phyloP scores from a whole-genome alignment of 768 basidiomycete species.

The Trametes cubensis region DNA sequence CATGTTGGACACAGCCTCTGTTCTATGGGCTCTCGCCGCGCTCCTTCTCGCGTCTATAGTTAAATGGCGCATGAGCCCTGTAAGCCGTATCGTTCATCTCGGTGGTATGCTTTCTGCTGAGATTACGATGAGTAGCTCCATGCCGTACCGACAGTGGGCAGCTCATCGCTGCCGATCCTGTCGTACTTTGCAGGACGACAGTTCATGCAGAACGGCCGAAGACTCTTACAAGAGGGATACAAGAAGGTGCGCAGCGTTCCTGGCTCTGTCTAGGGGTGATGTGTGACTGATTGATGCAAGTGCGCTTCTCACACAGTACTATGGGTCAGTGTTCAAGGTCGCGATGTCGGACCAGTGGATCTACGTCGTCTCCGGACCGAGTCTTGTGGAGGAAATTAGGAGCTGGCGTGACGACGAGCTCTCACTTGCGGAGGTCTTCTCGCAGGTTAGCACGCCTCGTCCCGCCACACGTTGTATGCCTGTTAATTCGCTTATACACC shows the following conservation, averaged over 20 bases:
- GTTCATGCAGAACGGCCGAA: conserved; percentile 36
- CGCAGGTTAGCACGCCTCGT: conserved; percentile 36
- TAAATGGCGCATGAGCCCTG: neutral
- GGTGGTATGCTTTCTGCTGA: neutral
- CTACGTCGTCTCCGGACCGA: conserved; percentile 45
- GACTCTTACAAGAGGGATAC: conserved; percentile 42
- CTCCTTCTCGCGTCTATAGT: neutral
- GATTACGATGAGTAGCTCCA: conserved; percentile 4
- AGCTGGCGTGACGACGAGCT: conserved; percentile 49
- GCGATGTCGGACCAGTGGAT: conserved; percentile 48
- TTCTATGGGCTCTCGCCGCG: too few species aligned
- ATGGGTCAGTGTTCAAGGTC: conserved; percentile 43
- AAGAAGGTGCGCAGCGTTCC: conserved; percentile 30
- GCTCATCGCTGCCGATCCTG: conserved; percentile 37
- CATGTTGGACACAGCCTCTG: too few species aligned
- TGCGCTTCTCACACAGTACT: conserved; percentile 18
- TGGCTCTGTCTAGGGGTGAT: too few species aligned
- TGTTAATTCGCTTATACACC: neutral
- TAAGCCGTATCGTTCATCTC: neutral
- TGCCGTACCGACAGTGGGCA: conserved; percentile 38
- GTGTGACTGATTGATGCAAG: too few species aligned
- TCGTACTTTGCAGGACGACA: conserved; percentile 37
- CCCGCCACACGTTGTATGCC: neutral
- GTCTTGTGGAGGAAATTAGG: conserved; percentile 54
- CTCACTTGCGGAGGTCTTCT: conserved; percentile 43